Conservation (phyloP, 2,329 filamentous ascomycete genomes). For the Ophiostoma quercus region DNA sequence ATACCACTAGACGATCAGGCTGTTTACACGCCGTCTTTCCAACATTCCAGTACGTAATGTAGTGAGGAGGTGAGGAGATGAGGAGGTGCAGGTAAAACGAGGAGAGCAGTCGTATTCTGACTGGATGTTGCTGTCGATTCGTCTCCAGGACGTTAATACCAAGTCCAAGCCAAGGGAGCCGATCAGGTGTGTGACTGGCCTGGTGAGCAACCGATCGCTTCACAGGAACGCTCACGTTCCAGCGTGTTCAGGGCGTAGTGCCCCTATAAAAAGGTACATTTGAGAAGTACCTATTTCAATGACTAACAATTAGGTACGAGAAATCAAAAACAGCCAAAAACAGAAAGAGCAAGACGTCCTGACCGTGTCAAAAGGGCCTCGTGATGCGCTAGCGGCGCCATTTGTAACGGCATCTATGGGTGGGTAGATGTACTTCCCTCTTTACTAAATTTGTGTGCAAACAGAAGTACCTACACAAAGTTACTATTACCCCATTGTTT, state of each 20-base stretch:
- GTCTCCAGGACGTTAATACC: too few relatives aligned
- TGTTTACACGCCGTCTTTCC: neutral
- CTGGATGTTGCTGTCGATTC: neutral
- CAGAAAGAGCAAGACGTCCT: neutral
- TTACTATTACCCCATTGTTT: conserved; percentile 21
- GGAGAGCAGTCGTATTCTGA: conserved; percentile 6
- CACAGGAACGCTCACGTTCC: neutral
- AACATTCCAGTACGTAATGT: neutral
- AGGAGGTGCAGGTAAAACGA: conserved; percentile 4
- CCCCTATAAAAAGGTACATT: neutral
- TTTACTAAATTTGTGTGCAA: neutral
- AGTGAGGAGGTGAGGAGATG: neutral
- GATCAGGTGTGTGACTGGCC: too few relatives aligned
- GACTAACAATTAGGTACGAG: conserved; percentile 33
- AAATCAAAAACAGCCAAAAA: conserved; percentile 25
- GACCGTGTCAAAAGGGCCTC: conserved; percentile 16
- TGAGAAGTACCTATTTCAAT: conserved; percentile 26
- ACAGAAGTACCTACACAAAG: neutral
- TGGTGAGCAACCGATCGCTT: neutral
- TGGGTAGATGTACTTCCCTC: neutral
- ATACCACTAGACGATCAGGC: neutral
- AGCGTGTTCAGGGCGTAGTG: neutral
- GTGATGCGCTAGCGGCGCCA: conserved; percentile 27
- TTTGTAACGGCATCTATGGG: conserved; percentile 30
- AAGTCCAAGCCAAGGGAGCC: neutral